These are phyloP conservation scores for Aspergillus sp. DNA, from an alignment of 2,329 filamentous ascomycete genomes.

Conservation along the genomic window DNA sequence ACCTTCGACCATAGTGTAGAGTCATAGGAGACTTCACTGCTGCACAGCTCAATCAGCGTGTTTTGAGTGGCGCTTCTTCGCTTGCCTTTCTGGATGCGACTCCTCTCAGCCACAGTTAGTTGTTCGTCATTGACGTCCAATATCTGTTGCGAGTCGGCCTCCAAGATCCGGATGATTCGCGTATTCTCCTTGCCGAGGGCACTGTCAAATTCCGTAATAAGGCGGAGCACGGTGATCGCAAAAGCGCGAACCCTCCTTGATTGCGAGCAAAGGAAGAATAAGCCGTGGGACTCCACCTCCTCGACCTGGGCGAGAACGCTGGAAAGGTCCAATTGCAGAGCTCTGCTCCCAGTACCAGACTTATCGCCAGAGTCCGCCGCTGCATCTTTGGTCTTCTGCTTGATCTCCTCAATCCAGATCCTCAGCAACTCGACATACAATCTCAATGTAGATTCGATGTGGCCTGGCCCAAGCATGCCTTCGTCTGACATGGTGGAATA, in stretches of 20 bases:
- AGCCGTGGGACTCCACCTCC: slow-evolving; percentile 90
- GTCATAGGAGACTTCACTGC: slow-evolving; percentile 92
- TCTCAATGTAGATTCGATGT: slow-evolving; percentile 90
- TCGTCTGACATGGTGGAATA: slow-evolving; percentile 98
- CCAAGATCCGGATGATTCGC: slow-evolving; percentile 86
- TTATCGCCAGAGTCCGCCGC: slow-evolving; percentile 66
- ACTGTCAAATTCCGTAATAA: slow-evolving; percentile 91
- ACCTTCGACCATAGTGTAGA: slow-evolving; percentile 96
- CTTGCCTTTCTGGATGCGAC: slow-evolving; percentile 85
- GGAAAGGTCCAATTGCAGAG: slow-evolving; percentile 78
- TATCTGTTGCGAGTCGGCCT: slow-evolving; percentile 82
- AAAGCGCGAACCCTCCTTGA: slow-evolving; percentile 85
- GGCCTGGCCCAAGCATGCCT: slow-evolving; percentile 87
- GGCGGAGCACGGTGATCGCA: slow-evolving; percentile 85
- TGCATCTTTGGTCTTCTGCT: slow-evolving; percentile 76
- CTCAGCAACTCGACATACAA: slow-evolving; percentile 91
- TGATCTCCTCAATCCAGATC: slow-evolving; percentile 98
- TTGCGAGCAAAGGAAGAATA: slow-evolving; percentile 97
- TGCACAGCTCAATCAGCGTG: slow-evolving; percentile 88
- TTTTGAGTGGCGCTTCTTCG: slow-evolving; percentile 80
- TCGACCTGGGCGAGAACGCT: slow-evolving; percentile 92
- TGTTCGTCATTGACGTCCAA: slow-evolving; percentile 91
- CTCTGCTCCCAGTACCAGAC: slow-evolving; percentile 66
- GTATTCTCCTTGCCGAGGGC: slow-evolving; percentile 79
- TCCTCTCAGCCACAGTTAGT: slow-evolving; percentile 81